Conservation (phyloP, 495 filamentous ascomycete genomes). For the Hypoxylon lienhwacheense region DNA sequence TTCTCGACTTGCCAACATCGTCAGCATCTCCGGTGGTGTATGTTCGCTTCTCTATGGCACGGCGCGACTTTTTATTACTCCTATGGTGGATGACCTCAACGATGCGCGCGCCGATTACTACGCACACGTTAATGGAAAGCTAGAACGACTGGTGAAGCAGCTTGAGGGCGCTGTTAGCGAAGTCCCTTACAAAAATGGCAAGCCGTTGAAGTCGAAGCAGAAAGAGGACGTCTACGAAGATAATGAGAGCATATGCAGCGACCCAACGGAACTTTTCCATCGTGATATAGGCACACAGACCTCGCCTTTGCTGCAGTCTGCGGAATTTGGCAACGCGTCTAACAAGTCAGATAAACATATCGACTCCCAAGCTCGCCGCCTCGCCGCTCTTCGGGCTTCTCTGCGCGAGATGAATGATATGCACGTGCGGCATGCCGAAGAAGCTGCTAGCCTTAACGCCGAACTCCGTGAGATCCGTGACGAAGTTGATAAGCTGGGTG, state of each 20-base stretch:
- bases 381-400: slow-evolving; percentile 47
- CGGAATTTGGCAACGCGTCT: slow-evolving; percentile 45
- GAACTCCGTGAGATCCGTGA: slow-evolving; percentile 52
- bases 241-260: slow-evolving; percentile 51
- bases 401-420: slow-evolving; percentile 56
- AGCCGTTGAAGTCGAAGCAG: slow-evolving; percentile 15
- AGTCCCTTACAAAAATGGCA: slow-evolving; percentile 40
- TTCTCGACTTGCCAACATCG: slow-evolving; percentile 69
- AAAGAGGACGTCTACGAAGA: slow-evolving; percentile 35
- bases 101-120: slow-evolving; percentile 81
- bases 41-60: slow-evolving; percentile 77
- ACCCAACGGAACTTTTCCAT: slow-evolving; percentile 86
- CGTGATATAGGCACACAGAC: slow-evolving; percentile 89
- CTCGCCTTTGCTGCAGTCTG: slow-evolving; percentile 47
- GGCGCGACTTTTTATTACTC: slow-evolving; percentile 76
- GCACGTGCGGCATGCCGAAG: slow-evolving; percentile 44
- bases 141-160: slow-evolving; percentile 69
- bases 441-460: slow-evolving; percentile 43
- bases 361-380: slow-evolving; percentile 36
- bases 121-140: slow-evolving; percentile 62
- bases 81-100: slow-evolving; percentile 77
- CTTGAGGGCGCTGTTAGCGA: slow-evolving; percentile 72
- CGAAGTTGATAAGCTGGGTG: slow-evolving; percentile 49
- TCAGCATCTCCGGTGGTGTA: slow-evolving; percentile 73
- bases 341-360: slow-evolving; percentile 46